Evolutionary conservation across 2,329 filamentous ascomycete species (phyloP).

Genomic region (Fusarium nisikadoi): DNA sequence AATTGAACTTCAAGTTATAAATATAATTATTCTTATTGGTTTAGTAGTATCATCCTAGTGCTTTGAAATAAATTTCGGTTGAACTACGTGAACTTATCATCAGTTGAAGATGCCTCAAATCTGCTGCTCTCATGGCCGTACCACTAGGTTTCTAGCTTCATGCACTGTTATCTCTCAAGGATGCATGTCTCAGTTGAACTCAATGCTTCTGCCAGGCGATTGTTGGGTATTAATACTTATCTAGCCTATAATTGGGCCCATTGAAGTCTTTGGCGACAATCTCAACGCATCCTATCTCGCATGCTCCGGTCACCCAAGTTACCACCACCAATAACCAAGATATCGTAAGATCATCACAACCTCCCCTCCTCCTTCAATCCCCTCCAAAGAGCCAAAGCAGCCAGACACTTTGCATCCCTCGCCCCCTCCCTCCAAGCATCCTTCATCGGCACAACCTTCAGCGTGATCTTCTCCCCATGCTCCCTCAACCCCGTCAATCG

Average conservation of each 20-base stretch:
- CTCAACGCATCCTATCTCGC: background rate
- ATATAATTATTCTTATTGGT: background rate
- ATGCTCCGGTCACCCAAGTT: background rate
- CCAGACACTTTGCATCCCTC: conserved; percentile 69
- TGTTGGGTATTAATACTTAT: no score
- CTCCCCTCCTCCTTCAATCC: conserved; percentile 61
- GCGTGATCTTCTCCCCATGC: conserved; percentile 70
- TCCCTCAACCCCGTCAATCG: conserved; percentile 67
- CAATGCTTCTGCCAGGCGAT: background rate
- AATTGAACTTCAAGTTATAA: no score
- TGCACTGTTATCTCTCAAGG: background rate
- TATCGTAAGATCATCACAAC: conserved; percentile 30
- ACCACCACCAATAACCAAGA: background rate
- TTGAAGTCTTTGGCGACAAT: background rate
- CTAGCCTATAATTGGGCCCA: background rate
- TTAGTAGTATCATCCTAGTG: background rate
- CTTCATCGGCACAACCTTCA: conserved; percentile 66
- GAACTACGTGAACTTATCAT: accelerated
- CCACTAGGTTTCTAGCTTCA: background rate
- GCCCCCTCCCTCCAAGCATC: conserved; percentile 68
- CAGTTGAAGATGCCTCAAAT: accelerated
- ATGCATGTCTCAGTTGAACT: background rate
- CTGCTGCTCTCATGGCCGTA: accelerated
- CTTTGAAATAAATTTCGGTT: accelerated
- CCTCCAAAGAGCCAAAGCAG: conserved; percentile 68